Evolutionary conservation across 2,329 filamentous ascomycete species (phyloP).

Genomic region (Gnomoniopsis sp.): DNA sequence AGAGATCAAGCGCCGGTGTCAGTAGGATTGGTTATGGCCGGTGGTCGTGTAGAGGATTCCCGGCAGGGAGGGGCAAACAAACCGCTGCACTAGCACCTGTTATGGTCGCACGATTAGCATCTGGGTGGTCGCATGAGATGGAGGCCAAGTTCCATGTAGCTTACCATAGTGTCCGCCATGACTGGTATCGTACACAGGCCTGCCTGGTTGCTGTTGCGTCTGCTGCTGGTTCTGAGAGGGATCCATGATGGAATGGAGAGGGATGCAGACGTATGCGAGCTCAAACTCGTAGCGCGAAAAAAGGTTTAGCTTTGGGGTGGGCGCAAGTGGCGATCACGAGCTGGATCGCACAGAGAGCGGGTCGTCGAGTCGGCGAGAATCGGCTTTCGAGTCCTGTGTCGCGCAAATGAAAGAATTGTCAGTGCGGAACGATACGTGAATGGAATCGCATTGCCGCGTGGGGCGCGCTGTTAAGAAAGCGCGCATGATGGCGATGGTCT

Average conservation of each 20-base stretch:
- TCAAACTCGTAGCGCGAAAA: slow-evolving; percentile 4
- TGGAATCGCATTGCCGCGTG: background rate
- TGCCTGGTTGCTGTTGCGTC: slow-evolving; percentile 54
- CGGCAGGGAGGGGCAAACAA: slow-evolving; percentile 32
- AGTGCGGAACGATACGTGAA: background rate
- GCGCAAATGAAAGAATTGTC: slow-evolving; percentile 8
- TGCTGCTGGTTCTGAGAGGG: slow-evolving; percentile 48
- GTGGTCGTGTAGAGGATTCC: background rate
- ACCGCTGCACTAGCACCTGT: slow-evolving; percentile 67
- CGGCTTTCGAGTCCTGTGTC: slow-evolving; percentile 20
- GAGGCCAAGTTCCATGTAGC: slow-evolving; percentile 24
- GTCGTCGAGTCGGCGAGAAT: slow-evolving; percentile 14
- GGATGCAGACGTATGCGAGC: background rate
- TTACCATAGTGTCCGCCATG: slow-evolving; percentile 78
- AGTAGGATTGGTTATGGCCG: background rate
- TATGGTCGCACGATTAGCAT: slow-evolving; percentile 19
- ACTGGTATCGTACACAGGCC: slow-evolving; percentile 68
- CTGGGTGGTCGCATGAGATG: slow-evolving; percentile 18
- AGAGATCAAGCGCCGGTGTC: slow-evolving; percentile 21
- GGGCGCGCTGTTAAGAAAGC: background rate
- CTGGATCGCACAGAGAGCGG: slow-evolving; percentile 7
- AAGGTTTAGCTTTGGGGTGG: background rate
- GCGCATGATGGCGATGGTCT: slow-evolving; percentile 4
- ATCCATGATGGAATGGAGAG: slow-evolving; percentile 44
- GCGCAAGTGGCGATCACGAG: slow-evolving; percentile 7